Evolutionary conservation across 805 yeast genomes (phyloP).

Genomic region (Ogataea paraovalis): DNA sequence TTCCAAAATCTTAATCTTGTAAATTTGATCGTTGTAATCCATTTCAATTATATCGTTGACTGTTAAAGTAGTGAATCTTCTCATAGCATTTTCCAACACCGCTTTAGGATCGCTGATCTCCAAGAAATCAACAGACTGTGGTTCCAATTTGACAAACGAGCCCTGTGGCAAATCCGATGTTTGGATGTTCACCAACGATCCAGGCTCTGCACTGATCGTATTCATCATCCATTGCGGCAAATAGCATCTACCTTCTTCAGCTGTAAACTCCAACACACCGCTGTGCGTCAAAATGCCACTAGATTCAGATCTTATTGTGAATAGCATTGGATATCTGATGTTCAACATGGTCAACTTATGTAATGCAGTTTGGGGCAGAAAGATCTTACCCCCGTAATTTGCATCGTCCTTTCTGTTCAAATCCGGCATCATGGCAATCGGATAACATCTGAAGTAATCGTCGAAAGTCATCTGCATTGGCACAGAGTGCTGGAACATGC

Average conservation of each 20-base stretch:
- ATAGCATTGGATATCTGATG: conserved; percentile 94
- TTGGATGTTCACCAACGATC: conserved; percentile 71
- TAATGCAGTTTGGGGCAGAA: conserved; percentile 89
- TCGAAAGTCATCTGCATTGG: conserved; percentile 47
- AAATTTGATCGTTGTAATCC: conserved; percentile 73
- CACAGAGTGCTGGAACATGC: conserved; percentile 13
- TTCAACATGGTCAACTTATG: conserved; percentile 85
- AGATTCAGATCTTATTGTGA: conserved; percentile 67
- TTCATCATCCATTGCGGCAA: conserved; percentile 96
- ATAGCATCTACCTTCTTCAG: conserved; percentile 95
- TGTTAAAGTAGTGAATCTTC: conserved; percentile 86
- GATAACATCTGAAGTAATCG: conserved; percentile 89
- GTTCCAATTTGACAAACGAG: conserved; percentile 85
- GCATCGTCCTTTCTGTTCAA: conserved; percentile 66
- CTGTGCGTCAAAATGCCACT: conserved; percentile 64
- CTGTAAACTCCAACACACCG: conserved; percentile 93
- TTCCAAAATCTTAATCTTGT: conserved; percentile 79
- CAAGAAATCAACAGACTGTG: conserved; percentile 88
- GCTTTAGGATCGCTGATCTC: conserved; percentile 97
- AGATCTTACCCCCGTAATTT: conserved; percentile 93
- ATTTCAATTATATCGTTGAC: conserved; percentile 82
- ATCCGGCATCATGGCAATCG: conserved; percentile 87
- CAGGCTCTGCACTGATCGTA: conserved; percentile 68
- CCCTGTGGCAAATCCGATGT: conserved; percentile 84
- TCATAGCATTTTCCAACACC: conserved; percentile 84